Evolutionary conservation across 1,284 basidiomycete species (phyloP).

Genomic region (Fomitiporia mediterranea): DNA sequence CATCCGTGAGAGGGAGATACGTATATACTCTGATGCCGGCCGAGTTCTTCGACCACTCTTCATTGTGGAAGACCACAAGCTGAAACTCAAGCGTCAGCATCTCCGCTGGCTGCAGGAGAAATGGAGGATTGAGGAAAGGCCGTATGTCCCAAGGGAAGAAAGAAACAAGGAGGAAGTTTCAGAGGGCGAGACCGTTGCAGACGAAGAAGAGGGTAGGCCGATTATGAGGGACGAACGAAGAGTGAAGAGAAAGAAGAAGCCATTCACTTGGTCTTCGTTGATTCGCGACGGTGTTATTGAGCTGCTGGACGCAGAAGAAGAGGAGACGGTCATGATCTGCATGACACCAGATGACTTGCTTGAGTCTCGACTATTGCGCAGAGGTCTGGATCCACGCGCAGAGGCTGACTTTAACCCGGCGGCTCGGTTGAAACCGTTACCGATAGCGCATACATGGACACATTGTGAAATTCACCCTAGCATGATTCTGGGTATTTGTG

Average conservation of each 20-base stretch:
- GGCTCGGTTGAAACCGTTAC: slow-evolving; percentile 78
- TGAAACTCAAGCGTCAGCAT: slow-evolving; percentile 84
- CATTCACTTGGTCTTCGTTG: slow-evolving; percentile 83
- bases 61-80: slow-evolving; percentile 89
- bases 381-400: slow-evolving; percentile 53
- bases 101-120: slow-evolving; percentile 67
- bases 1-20: slow-evolving; percentile 92
- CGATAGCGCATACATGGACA: slow-evolving; percentile 89
- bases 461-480: slow-evolving; percentile 99
- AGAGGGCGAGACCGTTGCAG: background rate
- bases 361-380: slow-evolving; percentile 67
- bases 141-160: background rate
- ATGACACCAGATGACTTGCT: slow-evolving; percentile 98
- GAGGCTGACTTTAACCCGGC: slow-evolving; percentile 81
- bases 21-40: slow-evolving; percentile 95
- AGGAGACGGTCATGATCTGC: slow-evolving; percentile 99
- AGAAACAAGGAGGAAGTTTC: background rate
- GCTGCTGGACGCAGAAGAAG: slow-evolving; percentile 96
- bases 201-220: background rate
- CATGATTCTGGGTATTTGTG: slow-evolving; percentile 98
- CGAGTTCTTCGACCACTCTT: slow-evolving; percentile 96
- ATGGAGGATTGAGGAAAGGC: slow-evolving; percentile 24
- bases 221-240: background rate
- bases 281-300: slow-evolving; percentile 90
- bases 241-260: slow-evolving; percentile 17